Conservation (phyloP, 305 asterid species). For the Rubia tinctorum region DNA sequence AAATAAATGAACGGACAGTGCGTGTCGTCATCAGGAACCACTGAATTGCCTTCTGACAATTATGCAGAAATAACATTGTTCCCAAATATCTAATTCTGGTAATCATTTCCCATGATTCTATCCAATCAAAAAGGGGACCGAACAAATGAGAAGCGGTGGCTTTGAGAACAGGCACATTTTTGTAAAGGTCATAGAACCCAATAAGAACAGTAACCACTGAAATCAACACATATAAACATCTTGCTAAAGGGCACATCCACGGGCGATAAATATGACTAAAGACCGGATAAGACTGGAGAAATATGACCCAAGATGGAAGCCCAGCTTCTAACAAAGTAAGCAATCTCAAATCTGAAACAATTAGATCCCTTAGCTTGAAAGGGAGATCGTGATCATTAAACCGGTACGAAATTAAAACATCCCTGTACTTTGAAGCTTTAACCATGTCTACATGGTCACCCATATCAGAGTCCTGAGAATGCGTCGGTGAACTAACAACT, state of each 20-base stretch:
- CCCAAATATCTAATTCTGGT: conserved; percentile 90
- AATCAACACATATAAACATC: conserved; percentile 68
- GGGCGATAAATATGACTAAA: conserved; percentile 92
- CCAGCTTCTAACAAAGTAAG: conserved; percentile 93
- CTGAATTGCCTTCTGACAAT: conserved; percentile 82
- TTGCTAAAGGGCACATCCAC: conserved; percentile 98
- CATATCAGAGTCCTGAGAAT: conserved; percentile 35
- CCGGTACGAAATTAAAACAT: conserved; percentile 73
- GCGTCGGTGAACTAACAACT: conserved; percentile 34
- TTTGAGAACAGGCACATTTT: conserved; percentile 88
- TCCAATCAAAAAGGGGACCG: conserved; percentile 97
- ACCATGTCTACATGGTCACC: conserved; percentile 47
- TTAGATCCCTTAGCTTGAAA: conserved; percentile 62
- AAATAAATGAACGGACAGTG: conserved; percentile 51
- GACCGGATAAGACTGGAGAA: conserved; percentile 94
- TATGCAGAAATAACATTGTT: conserved; percentile 94
- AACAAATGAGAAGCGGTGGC: conserved; percentile 84
- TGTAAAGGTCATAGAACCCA: conserved; percentile 93
- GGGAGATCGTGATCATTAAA: conserved; percentile 80
- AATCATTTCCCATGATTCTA: conserved; percentile 94
- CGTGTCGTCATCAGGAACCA: conserved; percentile 75
- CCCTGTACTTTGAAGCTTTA: conserved; percentile 62
- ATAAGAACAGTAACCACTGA: conserved; percentile 84
- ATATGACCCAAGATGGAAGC: conserved; percentile 96
- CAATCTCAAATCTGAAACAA: conserved; percentile 68